Percentiles rank a stretch among this genome's conserved stretches.
Evolutionary conservation across 129 eudicot species (phyloP).

Genomic region (Solidago caesia): DNA sequence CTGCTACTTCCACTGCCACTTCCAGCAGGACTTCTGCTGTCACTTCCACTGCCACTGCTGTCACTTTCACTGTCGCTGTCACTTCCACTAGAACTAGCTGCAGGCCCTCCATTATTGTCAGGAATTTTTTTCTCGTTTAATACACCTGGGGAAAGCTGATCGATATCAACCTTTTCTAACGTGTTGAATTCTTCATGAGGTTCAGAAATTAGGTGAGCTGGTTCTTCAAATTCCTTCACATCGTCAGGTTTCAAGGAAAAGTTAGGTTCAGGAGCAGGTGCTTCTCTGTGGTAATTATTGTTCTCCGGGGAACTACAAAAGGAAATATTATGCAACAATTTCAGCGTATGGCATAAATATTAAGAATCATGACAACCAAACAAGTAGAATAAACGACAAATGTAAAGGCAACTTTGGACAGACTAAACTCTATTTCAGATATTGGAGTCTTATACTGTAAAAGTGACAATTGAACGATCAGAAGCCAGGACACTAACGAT

Average conservation of each 20-base stretch:
- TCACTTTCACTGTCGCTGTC: slow-evolving; percentile 77
- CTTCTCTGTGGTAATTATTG: slow-evolving; percentile 43
- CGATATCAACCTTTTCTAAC: slow-evolving; percentile 52
- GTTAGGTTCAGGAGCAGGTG: slow-evolving; percentile 33
- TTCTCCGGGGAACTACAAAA: slow-evolving; percentile 68
- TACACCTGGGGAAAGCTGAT: slow-evolving; percentile 51
- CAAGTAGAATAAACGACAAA: not conserved
- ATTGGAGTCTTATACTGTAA: too few relatives aligned
- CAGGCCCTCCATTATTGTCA: slow-evolving; percentile 48
- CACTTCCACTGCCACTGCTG: slow-evolving; percentile 70
- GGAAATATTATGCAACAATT: slow-evolving; percentile 6
- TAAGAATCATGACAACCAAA: slow-evolving; percentile 10
- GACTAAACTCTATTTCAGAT: too few relatives aligned
- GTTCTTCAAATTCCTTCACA: slow-evolving; percentile 41
- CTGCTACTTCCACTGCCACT: slow-evolving; percentile 65
- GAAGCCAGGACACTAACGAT: too few relatives aligned
- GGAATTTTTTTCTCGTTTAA: slow-evolving; percentile 51
- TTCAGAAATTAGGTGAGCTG: slow-evolving; percentile 32
- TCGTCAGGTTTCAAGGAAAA: slow-evolving; percentile 30
- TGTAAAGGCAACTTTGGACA: not conserved
- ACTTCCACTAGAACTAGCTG: slow-evolving; percentile 63
- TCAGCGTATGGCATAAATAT: slow-evolving; percentile 11
- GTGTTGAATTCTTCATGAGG: slow-evolving; percentile 40
- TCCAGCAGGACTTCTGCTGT: slow-evolving; percentile 45
- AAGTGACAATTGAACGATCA: too few relatives aligned